Evolutionary conservation across 331 rosid species (phyloP), one percentile per base, ranked within the genome.

Genomic region (Acacia pycnantha): DNA sequence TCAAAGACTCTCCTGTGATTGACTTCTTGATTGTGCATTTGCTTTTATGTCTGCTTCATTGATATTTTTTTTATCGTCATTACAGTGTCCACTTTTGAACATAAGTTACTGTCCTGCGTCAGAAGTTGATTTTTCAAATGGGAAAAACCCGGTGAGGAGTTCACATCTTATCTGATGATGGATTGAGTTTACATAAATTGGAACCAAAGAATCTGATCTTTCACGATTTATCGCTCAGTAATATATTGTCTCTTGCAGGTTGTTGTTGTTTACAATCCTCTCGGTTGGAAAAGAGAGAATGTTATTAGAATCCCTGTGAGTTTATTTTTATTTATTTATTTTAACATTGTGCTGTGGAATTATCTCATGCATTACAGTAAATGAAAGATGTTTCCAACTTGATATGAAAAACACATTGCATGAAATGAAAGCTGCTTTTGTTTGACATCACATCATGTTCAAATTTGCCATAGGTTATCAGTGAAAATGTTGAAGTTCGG

Each of bases 91-190:
- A 58, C 98, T 95, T 83, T 82, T 95, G 83, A 95, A 95, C 89
- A 83, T 95, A 87, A 95, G 92, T 84, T 91, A 90, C 76, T 95
- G 99, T 81, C 97, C 99, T 74, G 88, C 97, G 70, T 93, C 98
- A 81, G 99, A 92, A 93, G 81, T 84, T 77, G 85, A 84, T 80
- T 83, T 95, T 70, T 92, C 97, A 59, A 71, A 86, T 81, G 98
- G 95, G 54, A 92, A 95, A 84, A 83, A 74, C 71, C 81, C 93
- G 98, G 99, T 95, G 75, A 79, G 91, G 82, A 74, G 50, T 61
- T 61, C 37, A 76, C 80, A 62, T 81, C 70, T 26, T 74, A 26
- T 86, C 67, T 19, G 14, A 14, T 76, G 53, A 77, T 77, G 27
- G 14, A 31, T 29, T 66, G 24, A 21, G 14, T 73, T 40, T 43